Conservation (phyloP, 768 basidiomycete species). For the Thelephora aurantiotincta region DNA sequence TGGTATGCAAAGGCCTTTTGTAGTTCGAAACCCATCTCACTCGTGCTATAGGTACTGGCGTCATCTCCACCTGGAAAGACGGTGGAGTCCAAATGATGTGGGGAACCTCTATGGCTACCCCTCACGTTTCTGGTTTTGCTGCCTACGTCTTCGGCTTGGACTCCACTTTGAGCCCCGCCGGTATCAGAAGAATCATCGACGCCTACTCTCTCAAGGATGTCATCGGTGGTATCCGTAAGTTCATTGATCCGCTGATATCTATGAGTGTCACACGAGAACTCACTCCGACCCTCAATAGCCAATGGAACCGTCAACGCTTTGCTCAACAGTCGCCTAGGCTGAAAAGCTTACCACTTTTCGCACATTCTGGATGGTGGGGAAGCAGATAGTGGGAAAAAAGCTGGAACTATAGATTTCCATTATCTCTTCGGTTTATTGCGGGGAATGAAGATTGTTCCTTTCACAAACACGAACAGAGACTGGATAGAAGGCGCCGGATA, state of each 20-base stretch:
- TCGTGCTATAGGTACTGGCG: neutral
- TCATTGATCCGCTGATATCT: neutral
- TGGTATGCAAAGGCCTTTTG: neutral
- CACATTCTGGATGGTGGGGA: too few relatives aligned
- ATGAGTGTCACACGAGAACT: constrained; percentile 4
- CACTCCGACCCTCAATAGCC: neutral
- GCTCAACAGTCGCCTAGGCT: neutral
- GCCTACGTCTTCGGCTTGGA: neutral
- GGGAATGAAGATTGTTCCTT: too few relatives aligned
- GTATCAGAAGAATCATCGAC: neutral
- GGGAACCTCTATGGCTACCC: constrained; percentile 3
- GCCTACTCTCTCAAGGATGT: neutral
- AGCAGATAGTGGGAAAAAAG: too few relatives aligned
- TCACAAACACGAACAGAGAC: too few relatives aligned
- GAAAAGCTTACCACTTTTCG: too few relatives aligned
- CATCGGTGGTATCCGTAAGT: neutral
- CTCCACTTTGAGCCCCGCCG: neutral
- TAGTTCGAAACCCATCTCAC: too few relatives aligned
- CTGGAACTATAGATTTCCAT: too few relatives aligned
- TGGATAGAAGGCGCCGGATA: too few relatives aligned
- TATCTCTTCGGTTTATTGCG: too few relatives aligned
- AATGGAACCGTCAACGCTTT: constrained; percentile 1
- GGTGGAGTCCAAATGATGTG: neutral
- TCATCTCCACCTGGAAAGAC: neutral
- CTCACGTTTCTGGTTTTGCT: constrained; percentile 7